Evolutionary conservation across 2,329 filamentous ascomycete species (phyloP), one percentile per base, ranked within the genome.

Genomic region (Aurifilum marmelostoma): DNA sequence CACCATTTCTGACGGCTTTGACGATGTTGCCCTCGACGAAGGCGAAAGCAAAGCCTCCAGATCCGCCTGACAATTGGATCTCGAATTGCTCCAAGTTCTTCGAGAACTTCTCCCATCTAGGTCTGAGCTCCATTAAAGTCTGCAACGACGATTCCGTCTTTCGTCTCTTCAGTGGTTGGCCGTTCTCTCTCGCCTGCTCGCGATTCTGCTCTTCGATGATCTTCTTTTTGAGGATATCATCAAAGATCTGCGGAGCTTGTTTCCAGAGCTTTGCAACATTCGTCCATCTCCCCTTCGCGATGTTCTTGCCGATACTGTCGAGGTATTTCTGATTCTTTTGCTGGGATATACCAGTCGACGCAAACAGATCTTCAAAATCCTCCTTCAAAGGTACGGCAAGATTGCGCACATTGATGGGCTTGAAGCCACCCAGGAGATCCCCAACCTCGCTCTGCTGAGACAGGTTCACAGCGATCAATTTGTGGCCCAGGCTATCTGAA

Each of bases 391-490:
- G 95, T 50, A 97, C 88, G 0, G 96, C 92, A 68, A 98, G 84
- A 71, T 90, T 97, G 73, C 95, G 89, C 56, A 96, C 88, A 76
- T 95, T 97, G 69, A 99, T 91, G 0, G 96, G 96, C 78, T 99
- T 99, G 83, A 97, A 98, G 0, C 96, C 96, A 75, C 96, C 97
- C 0, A 99, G 84, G 16, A 99, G 83, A 81, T 99, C 96, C n/a
- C 94, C 92, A 54, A 92, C 94, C 80, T 99, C 97, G 76, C 94
- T 98, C 78, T 99, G 97, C 77, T 99, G 97, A 0, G 96, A 99
- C 77, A 99, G 80, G 76, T 99, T 99, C 76, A 99, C 94, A 2
- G 94, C 93, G 0, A 94, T 92, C 16, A 99, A 86, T 75, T 93
- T 97, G 76, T 94, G 92, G 1, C 94, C 93, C 37, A 97, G 85